A percentile compares a stretch with the other conserved stretches of the same genome.
phyloP scores from a whole-genome alignment of 345 rosid genomes.

The Abelmoschus esculentus region DNA sequence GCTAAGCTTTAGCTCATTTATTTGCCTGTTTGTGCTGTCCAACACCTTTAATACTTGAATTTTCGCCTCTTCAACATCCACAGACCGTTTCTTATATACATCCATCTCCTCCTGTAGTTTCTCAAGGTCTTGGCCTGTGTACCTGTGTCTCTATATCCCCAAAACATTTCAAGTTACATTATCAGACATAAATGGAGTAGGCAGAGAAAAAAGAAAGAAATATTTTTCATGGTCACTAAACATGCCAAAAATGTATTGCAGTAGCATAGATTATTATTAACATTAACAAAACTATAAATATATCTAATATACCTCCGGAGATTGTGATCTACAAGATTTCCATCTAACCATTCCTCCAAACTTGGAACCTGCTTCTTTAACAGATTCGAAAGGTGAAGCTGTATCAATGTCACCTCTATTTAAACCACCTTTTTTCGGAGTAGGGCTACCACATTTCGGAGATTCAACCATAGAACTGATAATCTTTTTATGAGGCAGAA shows the following conservation, averaged over 20 bases:
- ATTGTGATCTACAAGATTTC: constrained; percentile 79
- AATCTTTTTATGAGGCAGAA: not conserved
- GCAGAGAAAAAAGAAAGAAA: not conserved
- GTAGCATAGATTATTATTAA: too few relatives aligned
- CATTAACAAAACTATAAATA: too few relatives aligned
- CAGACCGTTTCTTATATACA: constrained; percentile 43
- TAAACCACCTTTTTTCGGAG: not conserved
- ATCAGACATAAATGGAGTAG: not conserved
- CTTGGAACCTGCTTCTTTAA: constrained; percentile 87
- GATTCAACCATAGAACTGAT: constrained; percentile 8
- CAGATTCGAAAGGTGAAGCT: constrained; percentile 82
- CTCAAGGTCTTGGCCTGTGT: constrained; percentile 69
- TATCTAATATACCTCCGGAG: constrained; percentile 50
- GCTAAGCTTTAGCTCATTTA: constrained; percentile 77
- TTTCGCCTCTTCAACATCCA: constrained; percentile 55
- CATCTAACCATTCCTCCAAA: constrained; percentile 95
- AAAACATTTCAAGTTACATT: too few relatives aligned
- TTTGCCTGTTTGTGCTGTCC: constrained; percentile 68
- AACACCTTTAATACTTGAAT: constrained; percentile 51
- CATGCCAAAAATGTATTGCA: too few relatives aligned
- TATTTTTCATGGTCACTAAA: too few relatives aligned
- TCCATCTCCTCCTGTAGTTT: constrained; percentile 65
- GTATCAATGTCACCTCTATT: constrained; percentile 65
- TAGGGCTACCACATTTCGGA: constrained; percentile 23
- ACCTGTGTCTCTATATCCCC: constrained; percentile 43